phyloP scores from a whole-genome alignment of 306 rosid species.

The Cucurbita pepo region DNA sequence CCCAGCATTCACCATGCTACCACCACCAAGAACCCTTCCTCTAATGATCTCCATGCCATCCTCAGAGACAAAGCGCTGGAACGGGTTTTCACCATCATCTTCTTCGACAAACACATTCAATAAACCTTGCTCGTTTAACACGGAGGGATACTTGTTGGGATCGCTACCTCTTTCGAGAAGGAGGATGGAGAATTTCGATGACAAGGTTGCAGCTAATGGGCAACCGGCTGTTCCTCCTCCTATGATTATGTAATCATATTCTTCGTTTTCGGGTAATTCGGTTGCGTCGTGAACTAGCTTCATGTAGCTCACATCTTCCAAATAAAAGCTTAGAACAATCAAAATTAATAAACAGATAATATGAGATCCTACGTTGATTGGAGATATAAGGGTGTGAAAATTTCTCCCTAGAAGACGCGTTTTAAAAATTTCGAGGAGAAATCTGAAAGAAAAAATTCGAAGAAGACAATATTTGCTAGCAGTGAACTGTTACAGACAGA shows the following conservation, averaged over 20 bases:
- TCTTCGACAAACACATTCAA: background rate
- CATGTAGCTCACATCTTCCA: constrained; percentile 15
- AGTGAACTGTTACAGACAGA: background rate
- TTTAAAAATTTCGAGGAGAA: background rate
- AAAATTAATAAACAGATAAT: background rate
- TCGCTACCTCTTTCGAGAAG: constrained; percentile 19
- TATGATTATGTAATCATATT: constrained; percentile 20
- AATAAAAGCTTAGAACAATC: background rate
- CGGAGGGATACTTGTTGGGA: background rate
- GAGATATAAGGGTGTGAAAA: too few species aligned
- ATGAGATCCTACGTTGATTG: too few species aligned
- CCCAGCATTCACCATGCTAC: constrained; percentile 13
- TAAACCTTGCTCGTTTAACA: background rate
- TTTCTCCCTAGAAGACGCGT: too few species aligned
- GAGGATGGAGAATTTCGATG: constrained; percentile 8
- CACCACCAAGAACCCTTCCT: constrained; percentile 18
- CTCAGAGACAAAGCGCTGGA: background rate
- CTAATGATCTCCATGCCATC: constrained; percentile 10
- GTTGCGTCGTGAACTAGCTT: constrained; percentile 4
- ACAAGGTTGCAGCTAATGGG: constrained; percentile 22
- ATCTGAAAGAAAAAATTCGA: too few species aligned
- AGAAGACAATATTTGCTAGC: too few species aligned
- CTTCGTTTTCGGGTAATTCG: background rate
- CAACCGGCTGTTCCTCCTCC: constrained; percentile 32
- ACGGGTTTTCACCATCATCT: background rate